Percentiles rank a stretch among this genome's conserved stretches.
phyloP scores from a whole-genome alignment of 1,284 basidiomycete genomes.

The Cryptococcus wingfieldii region DNA sequence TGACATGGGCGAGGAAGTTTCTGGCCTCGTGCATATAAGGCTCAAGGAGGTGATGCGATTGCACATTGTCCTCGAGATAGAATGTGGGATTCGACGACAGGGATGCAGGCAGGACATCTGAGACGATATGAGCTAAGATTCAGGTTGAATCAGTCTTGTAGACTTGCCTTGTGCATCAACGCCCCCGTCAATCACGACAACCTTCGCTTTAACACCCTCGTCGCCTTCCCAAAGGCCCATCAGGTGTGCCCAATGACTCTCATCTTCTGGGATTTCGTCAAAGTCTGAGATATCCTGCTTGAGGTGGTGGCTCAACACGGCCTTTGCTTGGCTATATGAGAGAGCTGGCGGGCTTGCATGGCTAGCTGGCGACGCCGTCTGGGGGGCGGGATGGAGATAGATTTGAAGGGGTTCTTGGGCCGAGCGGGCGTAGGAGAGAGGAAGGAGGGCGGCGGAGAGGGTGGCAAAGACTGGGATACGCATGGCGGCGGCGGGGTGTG shows the following conservation, averaged over 20 bases:
- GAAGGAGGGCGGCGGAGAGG: slow-evolving; percentile 9
- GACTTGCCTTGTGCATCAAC: slow-evolving; percentile 33
- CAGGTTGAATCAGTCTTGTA: neutral
- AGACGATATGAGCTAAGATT: neutral
- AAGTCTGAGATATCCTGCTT: slow-evolving; percentile 34
- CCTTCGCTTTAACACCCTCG: slow-evolving; percentile 25
- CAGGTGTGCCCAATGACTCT: slow-evolving; percentile 44
- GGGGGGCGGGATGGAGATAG: slow-evolving; percentile 45
- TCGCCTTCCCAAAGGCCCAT: slow-evolving; percentile 28
- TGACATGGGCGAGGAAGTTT: slow-evolving; percentile 27
- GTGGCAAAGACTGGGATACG: slow-evolving; percentile 6
- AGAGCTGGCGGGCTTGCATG: slow-evolving; percentile 31
- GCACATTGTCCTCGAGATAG: slow-evolving; percentile 29
- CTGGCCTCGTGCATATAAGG: slow-evolving; percentile 42
- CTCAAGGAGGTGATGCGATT: slow-evolving; percentile 27
- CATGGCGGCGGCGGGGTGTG: slow-evolving; percentile 8
- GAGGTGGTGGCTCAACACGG: slow-evolving; percentile 46
- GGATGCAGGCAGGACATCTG: slow-evolving; percentile 37
- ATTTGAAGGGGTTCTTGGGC: slow-evolving; percentile 39
- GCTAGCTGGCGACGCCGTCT: slow-evolving; percentile 3
- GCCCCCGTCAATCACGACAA: slow-evolving; percentile 43
- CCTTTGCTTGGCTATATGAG: slow-evolving; percentile 40
- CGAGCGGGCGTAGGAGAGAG: slow-evolving; percentile 13
- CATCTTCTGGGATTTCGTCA: slow-evolving; percentile 39
- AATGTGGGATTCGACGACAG: slow-evolving; percentile 36